phyloP scores from a whole-genome alignment of 2,329 filamentous ascomycete genomes.

The Eutypella sp. region DNA sequence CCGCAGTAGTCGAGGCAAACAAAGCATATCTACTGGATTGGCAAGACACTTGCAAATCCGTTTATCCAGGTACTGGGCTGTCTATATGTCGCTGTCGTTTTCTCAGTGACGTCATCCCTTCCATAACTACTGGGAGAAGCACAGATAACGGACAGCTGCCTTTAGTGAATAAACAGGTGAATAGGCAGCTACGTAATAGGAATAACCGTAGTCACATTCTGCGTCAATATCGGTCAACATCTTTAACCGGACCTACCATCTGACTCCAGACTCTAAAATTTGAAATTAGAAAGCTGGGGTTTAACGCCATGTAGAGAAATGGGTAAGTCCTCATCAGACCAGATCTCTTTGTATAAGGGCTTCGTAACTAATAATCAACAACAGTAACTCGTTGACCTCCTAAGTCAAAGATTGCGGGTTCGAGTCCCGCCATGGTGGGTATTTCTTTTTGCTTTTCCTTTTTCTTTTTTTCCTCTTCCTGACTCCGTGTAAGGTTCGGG shows the following conservation, averaged over 20 bases:
- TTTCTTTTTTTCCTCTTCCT: not conserved
- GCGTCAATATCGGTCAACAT: not conserved
- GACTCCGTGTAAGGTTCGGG: not conserved
- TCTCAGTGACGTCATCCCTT: not conserved
- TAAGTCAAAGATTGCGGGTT: not conserved
- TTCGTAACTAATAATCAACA: not conserved
- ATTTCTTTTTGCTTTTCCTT: not conserved
- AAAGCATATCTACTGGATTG: not conserved
- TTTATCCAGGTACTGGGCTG: not conserved
- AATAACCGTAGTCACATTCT: not conserved
- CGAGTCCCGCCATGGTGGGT: not conserved
- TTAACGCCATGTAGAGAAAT: not conserved
- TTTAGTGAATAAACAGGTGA: not conserved
- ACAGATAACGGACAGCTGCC: too few species aligned
- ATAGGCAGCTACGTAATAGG: not conserved
- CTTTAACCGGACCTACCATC: not conserved
- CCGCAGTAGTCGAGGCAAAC: too few species aligned
- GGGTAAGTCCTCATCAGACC: not conserved
- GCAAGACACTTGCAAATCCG: not conserved
- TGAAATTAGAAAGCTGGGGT: too few species aligned
- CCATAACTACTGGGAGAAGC: not conserved
- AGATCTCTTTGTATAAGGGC: not conserved
- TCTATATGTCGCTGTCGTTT: not conserved
- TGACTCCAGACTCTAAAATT: not conserved
- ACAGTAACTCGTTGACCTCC: constrained; percentile 1